Percentiles rank a stretch among this genome's conserved stretches.
phyloP scores from a whole-genome alignment of 768 basidiomycete species.

The Zangia roseola region DNA sequence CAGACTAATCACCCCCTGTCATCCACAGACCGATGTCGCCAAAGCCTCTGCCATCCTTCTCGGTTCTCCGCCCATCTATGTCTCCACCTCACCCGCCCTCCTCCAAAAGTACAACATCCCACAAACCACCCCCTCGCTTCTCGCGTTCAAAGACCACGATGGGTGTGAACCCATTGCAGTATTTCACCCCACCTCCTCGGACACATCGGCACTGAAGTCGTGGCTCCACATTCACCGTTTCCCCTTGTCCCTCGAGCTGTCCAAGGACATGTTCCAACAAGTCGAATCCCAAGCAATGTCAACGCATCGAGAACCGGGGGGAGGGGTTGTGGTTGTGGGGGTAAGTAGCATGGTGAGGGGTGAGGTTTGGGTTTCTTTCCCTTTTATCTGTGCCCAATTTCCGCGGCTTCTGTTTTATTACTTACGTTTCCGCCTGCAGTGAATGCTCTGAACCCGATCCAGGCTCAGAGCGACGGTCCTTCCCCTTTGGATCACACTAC shows the following conservation, averaged over 20 bases:
- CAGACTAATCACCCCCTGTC: not conserved
- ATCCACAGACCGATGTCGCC: conserved; percentile 48
- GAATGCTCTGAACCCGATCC: not conserved
- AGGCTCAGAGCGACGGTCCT: no score
- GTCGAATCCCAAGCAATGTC: conserved; percentile 32
- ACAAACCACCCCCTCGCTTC: conserved; percentile 50
- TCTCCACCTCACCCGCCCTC: conserved; percentile 35
- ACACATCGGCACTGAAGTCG: conserved; percentile 24
- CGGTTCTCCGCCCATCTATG: conserved; percentile 49
- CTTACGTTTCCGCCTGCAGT: not conserved
- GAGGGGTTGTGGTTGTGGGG: no score
- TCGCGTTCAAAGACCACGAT: conserved; percentile 67
- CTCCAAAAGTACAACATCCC: conserved; percentile 37
- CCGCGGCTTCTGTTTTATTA: not conserved
- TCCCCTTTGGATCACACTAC: no score
- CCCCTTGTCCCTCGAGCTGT: conserved; percentile 72
- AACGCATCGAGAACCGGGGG: not conserved
- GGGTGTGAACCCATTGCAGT: conserved; percentile 42
- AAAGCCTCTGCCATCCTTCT: conserved; percentile 52
- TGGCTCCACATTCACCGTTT: conserved; percentile 75
- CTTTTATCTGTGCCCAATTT: not conserved
- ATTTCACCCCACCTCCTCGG: conserved; percentile 25
- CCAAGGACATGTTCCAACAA: conserved; percentile 73
- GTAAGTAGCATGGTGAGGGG: no score
- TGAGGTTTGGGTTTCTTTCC: not conserved